A percentile compares a stretch with the other conserved stretches of the same genome.
phyloP scores from a whole-genome alignment of 1,139 yeast species.

The Kodamaea anthophila region DNA sequence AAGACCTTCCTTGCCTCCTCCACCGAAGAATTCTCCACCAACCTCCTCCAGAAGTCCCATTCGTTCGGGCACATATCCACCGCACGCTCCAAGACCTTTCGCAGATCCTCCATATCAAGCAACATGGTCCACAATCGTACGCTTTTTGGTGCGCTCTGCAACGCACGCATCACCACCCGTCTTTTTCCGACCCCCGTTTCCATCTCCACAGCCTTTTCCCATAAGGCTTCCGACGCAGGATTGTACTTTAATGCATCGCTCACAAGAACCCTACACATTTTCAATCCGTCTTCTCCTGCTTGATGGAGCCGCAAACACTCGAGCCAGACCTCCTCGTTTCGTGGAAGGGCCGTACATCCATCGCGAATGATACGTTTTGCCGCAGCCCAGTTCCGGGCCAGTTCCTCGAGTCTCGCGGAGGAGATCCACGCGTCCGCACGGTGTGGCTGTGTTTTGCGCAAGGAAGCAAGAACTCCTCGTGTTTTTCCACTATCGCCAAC shows the following conservation, averaged over 20 bases:
- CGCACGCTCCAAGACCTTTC: slow-evolving; percentile 52
- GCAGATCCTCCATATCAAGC: slow-evolving; percentile 40
- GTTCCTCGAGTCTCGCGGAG: slow-evolving; percentile 73
- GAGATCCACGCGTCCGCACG: slow-evolving; percentile 86
- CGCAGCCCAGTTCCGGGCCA: slow-evolving; percentile 45
- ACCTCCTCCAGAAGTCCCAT: slow-evolving; percentile 56
- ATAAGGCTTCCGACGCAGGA: slow-evolving; percentile 52
- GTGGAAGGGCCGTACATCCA: slow-evolving; percentile 69
- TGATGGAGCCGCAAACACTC: slow-evolving; percentile 67
- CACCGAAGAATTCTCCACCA: slow-evolving; percentile 40
- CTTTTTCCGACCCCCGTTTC: slow-evolving; percentile 56
- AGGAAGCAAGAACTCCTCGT: slow-evolving; percentile 56
- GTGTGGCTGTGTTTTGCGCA: slow-evolving; percentile 66
- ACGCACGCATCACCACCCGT: slow-evolving; percentile 54
- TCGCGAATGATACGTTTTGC: slow-evolving; percentile 62
- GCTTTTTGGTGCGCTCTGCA: slow-evolving; percentile 46
- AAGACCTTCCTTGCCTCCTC: slow-evolving; percentile 18
- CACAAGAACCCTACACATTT: slow-evolving; percentile 48
- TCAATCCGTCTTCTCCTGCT: slow-evolving; percentile 33
- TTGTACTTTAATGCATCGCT: slow-evolving; percentile 60
- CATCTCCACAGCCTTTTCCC: slow-evolving; percentile 66
- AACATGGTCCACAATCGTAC: slow-evolving; percentile 49
- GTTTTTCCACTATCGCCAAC: slow-evolving; percentile 54
- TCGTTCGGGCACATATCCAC: slow-evolving; percentile 61
- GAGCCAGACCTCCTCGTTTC: slow-evolving; percentile 73